These are phyloP conservation scores for Lumnitzera racemosa DNA, from an alignment of 345 rosid species.

Conservation along the genomic window DNA sequence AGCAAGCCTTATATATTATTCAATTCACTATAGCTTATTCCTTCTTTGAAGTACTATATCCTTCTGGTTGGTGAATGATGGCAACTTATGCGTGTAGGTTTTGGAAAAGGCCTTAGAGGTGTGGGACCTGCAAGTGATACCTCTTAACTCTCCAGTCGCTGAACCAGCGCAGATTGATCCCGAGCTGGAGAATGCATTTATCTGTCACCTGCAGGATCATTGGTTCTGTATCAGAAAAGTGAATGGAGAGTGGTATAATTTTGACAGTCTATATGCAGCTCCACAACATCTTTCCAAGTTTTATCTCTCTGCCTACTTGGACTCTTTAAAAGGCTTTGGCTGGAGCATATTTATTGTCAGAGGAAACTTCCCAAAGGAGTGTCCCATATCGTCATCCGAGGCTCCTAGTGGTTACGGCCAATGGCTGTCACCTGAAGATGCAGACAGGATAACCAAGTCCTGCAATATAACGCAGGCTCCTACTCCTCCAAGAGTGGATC, in stretches of 20 bases:
- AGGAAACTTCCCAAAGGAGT: constrained; percentile 86
- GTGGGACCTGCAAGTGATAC: constrained; percentile 87
- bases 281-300: constrained; percentile 86
- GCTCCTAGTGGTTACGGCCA: constrained; percentile 76
- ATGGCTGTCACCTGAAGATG: constrained; percentile 87
- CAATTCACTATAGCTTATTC: too few relatives aligned
- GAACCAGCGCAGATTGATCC: constrained; percentile 92
- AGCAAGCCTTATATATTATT: too few relatives aligned
- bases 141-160: constrained; percentile 79
- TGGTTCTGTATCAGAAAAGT: constrained; percentile 94
- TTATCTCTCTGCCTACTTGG: constrained; percentile 77
- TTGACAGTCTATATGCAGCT: constrained; percentile 86
- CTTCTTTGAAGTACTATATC: too few relatives aligned
- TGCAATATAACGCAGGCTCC: constrained; percentile 34
- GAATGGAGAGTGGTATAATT: constrained; percentile 89
- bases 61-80: not conserved
- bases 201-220: constrained; percentile 93
- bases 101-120: constrained; percentile 90
- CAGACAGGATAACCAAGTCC: constrained; percentile 65
- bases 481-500: constrained; percentile 16
- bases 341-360: constrained; percentile 92
- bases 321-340: constrained; percentile 76
- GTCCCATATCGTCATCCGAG: constrained; percentile 62
- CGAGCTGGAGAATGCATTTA: constrained; percentile 75
- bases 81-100: constrained; percentile 40